Evolutionary conservation across 805 yeast genomes (phyloP), one percentile per base, ranked within the genome.

Genomic region (Nakazawaea sp.): DNA sequence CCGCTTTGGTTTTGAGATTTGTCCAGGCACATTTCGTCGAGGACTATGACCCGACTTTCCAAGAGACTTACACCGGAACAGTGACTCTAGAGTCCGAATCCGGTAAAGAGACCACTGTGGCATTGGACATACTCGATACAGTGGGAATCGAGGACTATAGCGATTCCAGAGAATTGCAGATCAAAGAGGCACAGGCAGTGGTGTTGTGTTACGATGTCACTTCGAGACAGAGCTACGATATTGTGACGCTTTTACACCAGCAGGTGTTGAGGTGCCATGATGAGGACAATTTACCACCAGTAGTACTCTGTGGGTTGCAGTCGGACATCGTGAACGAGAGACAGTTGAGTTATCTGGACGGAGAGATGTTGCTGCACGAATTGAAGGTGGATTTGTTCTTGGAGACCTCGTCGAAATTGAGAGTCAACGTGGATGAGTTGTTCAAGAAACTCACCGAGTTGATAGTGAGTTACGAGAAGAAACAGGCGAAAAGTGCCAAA

Each of bases 361-460:
- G 51, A 2, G 32, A 33, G 12, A 41, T 38, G 8, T 23, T 52
- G 42, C 56, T 48, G 43, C 48, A 44, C 4, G 47, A 53, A 6
- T 42, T 50, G 4, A 33, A 45, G 4, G 35, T 54, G 32, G 56
- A 66, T 37, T 64, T 57, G 15, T 68, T 62, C 42, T 46, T 70
- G 45, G 95, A 89, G 58, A 81, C 95, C n/a, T 79, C 90, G 47
- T 94, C 96, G 8, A 74, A 80, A 68, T 70, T 75, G 49, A 75
- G 78, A 48, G 72, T 81, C 28, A 83, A 85, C 50, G 83, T 89
- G 17, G 88, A 82, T 46, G 85, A 84, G 48, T 84, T 87, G 0
- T 89, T 89, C 49, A 64, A n/a, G n/a, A n/a, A n/a, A n/a, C n/a
- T n/a, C n/a, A n/a, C n/a, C n/a, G n/a, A n/a, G n/a, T n/a, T n/a